phyloP scores from a whole-genome alignment of 805 yeast species.

The Starmera quercuum region DNA sequence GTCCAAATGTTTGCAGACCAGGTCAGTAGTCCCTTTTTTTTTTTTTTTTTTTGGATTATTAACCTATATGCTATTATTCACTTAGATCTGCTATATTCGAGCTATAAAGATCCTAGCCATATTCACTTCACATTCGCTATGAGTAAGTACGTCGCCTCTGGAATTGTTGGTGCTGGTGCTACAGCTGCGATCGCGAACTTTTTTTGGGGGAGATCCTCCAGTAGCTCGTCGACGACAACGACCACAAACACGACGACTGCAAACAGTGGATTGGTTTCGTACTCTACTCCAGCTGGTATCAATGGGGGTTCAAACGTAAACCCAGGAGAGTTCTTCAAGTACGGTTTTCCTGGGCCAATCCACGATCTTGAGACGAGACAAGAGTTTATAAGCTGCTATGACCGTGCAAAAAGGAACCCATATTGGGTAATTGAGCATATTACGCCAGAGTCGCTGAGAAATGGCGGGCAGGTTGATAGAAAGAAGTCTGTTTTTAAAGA shows the following conservation, averaged over 20 bases:
- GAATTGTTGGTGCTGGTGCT: slow-evolving; percentile 21
- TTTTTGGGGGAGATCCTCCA: slow-evolving; percentile 22
- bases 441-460: slow-evolving; percentile 59
- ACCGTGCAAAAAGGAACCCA: slow-evolving; percentile 80
- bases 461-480: slow-evolving; percentile 55
- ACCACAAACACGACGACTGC: neutral
- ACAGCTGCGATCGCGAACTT: slow-evolving; percentile 26
- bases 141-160: slow-evolving; percentile 17
- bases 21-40: too few species aligned
- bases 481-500: slow-evolving; percentile 78
- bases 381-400: slow-evolving; percentile 82
- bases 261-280: slow-evolving; percentile 4
- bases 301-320: slow-evolving; percentile 35
- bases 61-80: too few species aligned
- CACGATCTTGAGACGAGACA: slow-evolving; percentile 69
- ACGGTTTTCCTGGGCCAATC: slow-evolving; percentile 93
- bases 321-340: slow-evolving; percentile 79
- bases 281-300: slow-evolving; percentile 6
- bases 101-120: too few species aligned
- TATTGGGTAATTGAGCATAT: slow-evolving; percentile 83
- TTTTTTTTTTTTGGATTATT: too few species aligned
- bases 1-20: too few species aligned
- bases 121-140: slow-evolving; percentile 4
- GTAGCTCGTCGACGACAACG: slow-evolving; percentile 7
- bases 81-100: too few species aligned